These are phyloP conservation scores for Linum lewisii DNA, from an alignment of 345 rosid species.

Conservation along the genomic window DNA sequence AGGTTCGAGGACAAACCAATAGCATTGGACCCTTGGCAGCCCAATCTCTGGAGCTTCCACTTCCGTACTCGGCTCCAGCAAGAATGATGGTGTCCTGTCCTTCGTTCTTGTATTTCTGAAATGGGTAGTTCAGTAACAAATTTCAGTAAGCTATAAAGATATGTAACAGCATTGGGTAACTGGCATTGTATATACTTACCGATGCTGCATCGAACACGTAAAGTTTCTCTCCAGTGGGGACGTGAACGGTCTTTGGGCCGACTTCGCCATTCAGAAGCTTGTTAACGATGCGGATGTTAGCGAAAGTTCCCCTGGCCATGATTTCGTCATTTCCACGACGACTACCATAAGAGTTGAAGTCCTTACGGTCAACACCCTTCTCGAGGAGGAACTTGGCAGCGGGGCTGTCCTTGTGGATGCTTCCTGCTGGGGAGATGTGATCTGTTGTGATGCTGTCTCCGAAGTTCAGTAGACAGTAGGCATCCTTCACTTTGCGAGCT, in stretches of 20 bases:
- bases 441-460: slow-evolving; percentile 99
- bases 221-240: slow-evolving; percentile 94
- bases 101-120: slow-evolving; percentile 72
- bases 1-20: slow-evolving; percentile 37
- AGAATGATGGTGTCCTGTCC: slow-evolving; percentile 75
- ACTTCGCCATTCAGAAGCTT: slow-evolving; percentile 96
- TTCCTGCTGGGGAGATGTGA: slow-evolving; percentile 98
- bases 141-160: background rate
- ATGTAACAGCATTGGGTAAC: background rate
- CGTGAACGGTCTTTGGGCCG: slow-evolving; percentile 86
- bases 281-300: slow-evolving; percentile 94
- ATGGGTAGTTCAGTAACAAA: slow-evolving; percentile 2
- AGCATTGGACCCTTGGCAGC: slow-evolving; percentile 99
- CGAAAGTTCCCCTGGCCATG: slow-evolving; percentile 98
- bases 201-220: slow-evolving; percentile 83
- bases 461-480: slow-evolving; percentile 83
- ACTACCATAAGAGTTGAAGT: slow-evolving; percentile 97
- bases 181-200: slow-evolving; percentile 33
- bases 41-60: slow-evolving; percentile 99
- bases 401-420: slow-evolving; percentile 93
- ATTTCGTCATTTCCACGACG: slow-evolving; percentile 95
- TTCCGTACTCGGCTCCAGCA: slow-evolving; percentile 98
- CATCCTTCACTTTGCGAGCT: slow-evolving; percentile 80
- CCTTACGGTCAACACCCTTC: slow-evolving; percentile 65
- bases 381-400: slow-evolving; percentile 81